Conservation (phyloP, 129 eudicot species). For the Saposhnikovia divaricata region DNA sequence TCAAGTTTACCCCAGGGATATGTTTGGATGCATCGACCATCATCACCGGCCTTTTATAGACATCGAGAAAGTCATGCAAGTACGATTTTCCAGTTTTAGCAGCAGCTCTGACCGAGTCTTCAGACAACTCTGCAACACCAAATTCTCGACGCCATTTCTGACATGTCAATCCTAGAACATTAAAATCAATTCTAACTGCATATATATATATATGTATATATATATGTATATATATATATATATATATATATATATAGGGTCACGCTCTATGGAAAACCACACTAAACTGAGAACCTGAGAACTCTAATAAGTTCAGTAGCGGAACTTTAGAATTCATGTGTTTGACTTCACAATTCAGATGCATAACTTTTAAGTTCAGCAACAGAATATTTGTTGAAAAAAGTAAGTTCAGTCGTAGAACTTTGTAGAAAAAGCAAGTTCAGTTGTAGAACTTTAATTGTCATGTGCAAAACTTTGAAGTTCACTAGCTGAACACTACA, state of each 20-base stretch:
- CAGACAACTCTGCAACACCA: constrained; percentile 68
- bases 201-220: not conserved
- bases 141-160: constrained; percentile 89
- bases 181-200: not conserved
- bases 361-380: too few relatives aligned
- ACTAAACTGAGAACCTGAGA: too few relatives aligned
- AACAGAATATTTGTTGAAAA: too few relatives aligned
- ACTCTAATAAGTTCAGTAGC: too few relatives aligned
- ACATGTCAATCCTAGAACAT: not conserved
- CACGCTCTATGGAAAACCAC: too few relatives aligned
- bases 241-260: not conserved
- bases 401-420: too few relatives aligned
- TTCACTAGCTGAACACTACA: too few relatives aligned
- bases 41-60: constrained; percentile 59
- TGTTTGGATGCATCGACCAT: constrained; percentile 82
- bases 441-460: too few relatives aligned
- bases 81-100: constrained; percentile 78
- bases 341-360: too few relatives aligned
- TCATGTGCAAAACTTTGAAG: too few relatives aligned
- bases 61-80: constrained; percentile 76
- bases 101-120: constrained; percentile 51
- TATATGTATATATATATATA: not conserved
- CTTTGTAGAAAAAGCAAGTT: too few relatives aligned
- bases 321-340: too few relatives aligned
- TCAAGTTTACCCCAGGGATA: constrained; percentile 48